Evolutionary conservation across 345 rosid species (phyloP).

Genomic region (Syzygium oleosum): DNA sequence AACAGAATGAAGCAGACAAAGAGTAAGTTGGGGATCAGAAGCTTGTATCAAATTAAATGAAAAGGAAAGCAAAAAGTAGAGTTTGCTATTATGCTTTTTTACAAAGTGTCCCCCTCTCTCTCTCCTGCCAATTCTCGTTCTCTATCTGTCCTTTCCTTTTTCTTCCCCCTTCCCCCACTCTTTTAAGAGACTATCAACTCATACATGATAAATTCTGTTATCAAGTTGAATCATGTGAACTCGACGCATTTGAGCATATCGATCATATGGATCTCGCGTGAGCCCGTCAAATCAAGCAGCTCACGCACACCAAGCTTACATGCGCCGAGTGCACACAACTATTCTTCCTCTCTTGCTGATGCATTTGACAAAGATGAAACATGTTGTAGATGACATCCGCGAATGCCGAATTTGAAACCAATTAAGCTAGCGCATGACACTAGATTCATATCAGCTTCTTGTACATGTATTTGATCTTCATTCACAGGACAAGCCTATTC

Average conservation of each 20-base stretch:
- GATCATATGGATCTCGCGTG: neutral
- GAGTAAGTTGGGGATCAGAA: conserved; percentile 1
- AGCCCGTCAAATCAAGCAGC: neutral
- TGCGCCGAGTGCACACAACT: neutral
- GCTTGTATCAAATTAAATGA: neutral
- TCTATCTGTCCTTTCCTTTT: no score
- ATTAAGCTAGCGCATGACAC: neutral
- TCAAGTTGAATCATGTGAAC: neutral
- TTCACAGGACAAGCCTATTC: neutral
- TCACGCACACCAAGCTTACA: neutral
- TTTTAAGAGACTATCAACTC: neutral
- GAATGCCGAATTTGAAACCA: neutral
- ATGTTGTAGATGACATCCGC: neutral
- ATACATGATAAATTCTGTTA: neutral
- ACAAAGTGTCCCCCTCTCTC: neutral
- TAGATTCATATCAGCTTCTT: neutral
- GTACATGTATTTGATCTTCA: neutral
- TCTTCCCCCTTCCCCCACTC: neutral
- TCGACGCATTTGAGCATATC: neutral
- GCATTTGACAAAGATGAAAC: neutral
- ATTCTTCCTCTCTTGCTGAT: neutral
- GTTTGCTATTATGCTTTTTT: neutral
- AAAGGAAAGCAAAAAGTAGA: neutral
- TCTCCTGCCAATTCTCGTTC: neutral
- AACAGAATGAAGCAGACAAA: conserved; percentile 14